Evolutionary conservation across 192 early-diverging fungal genomes (phyloP), one percentile per base, ranked within the genome.

Genomic region (Umbelopsis sp.): DNA sequence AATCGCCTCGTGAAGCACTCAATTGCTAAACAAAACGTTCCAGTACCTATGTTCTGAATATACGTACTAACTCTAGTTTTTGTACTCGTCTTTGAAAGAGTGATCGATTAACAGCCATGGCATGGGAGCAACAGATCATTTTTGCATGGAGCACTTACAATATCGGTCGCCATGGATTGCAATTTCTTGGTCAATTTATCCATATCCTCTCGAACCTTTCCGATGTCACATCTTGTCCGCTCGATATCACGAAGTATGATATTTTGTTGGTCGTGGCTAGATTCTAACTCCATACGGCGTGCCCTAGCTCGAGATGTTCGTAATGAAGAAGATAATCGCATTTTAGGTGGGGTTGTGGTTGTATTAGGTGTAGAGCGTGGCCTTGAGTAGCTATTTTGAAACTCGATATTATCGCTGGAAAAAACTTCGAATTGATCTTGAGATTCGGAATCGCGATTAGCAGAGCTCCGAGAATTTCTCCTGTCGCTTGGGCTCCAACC

Each of bases 191-290:
- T 69, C 14, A 78, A 52, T 11, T 69, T 73, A 20, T 66, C 51
- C 72, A 78, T 78, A 16, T 78, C 69, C 31, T 49, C 34, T 29
- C 69, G 53, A 25, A 78, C 73, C 38, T 51, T 24, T 12, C 29
- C 45, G 12, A 78, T 31, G 21, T 74, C 65, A 31, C 71, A 43
- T 21, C 72, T 70, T 2, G 77, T 49, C 50, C 71, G 56, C n/a
- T 74, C 65, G 62, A 78, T 71, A 38, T 78, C 77, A 9, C 53
- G 62, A 10, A 78, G 45, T 1, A 78, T 62, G 26, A 32, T 62
- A 4, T 29, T 32, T 62, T 62, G 56, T 17, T 29, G 56, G 31
- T 62, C 56, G 5, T 49, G 47, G 16, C 26, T 16, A 12, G 56
- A 34, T 62, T 62, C 56, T 29, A 36, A 4, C 1, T 62, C 56